These are phyloP conservation scores for Wakefieldia striispora DNA, from an alignment of 768 basidiomycete genomes.

Conservation along the genomic window DNA sequence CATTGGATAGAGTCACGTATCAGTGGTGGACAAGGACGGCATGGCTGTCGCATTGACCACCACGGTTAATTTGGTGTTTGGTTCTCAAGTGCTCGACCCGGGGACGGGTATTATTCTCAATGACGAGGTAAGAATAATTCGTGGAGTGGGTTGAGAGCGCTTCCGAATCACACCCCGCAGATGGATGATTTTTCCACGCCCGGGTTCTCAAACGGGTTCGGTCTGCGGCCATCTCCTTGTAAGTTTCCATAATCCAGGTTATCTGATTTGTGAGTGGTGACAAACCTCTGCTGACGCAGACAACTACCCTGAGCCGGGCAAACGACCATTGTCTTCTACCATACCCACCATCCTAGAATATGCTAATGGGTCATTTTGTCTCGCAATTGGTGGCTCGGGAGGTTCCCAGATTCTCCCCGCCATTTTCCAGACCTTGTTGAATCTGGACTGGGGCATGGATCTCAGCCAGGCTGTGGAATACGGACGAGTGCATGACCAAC, in stretches of 20 bases:
- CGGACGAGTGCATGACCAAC: slow-evolving; percentile 82
- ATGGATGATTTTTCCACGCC: slow-evolving; percentile 95
- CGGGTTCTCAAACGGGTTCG: slow-evolving; percentile 80
- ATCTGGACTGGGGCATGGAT: slow-evolving; percentile 76
- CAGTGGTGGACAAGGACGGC: slow-evolving; percentile 77
- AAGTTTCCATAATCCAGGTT: slow-evolving; percentile 18
- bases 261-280: background rate
- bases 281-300: slow-evolving; percentile 39
- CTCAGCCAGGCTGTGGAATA: slow-evolving; percentile 79
- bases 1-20: slow-evolving; percentile 70
- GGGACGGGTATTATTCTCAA: slow-evolving; percentile 89
- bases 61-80: slow-evolving; percentile 89
- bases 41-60: slow-evolving; percentile 87
- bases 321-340: slow-evolving; percentile 88
- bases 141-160: background rate
- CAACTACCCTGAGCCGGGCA: slow-evolving; percentile 86
- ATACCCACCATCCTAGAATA: slow-evolving; percentile 79
- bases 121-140: slow-evolving; percentile 58
- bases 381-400: slow-evolving; percentile 82
- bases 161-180: slow-evolving; percentile 27
- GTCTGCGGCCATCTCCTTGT: slow-evolving; percentile 81
- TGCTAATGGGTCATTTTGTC: slow-evolving; percentile 66
- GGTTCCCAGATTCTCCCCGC: slow-evolving; percentile 83
- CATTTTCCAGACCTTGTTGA: slow-evolving; percentile 75
- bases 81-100: slow-evolving; percentile 82